Percentiles rank a stretch among this genome's conserved stretches.
phyloP scores from a whole-genome alignment of 331 rosid species.

The Prunus yedoensis region DNA sequence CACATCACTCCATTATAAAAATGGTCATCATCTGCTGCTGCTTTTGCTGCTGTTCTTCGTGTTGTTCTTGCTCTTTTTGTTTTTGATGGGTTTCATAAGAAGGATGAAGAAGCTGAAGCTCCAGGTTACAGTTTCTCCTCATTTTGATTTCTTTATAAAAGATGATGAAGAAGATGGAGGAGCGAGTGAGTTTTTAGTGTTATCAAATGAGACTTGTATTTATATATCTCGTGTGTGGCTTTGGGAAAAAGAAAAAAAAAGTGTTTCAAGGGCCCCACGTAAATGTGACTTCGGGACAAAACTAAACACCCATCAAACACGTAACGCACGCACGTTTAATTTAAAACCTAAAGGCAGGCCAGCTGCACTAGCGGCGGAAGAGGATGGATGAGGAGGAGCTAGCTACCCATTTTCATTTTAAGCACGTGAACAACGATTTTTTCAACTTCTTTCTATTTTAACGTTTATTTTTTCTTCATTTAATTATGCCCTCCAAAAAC shows the following conservation, averaged over 20 bases:
- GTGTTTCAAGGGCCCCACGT: neutral
- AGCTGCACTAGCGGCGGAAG: neutral
- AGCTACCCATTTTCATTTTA: neutral
- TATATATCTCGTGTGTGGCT: no score
- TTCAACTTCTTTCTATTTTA: neutral
- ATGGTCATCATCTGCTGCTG: conserved; percentile 52
- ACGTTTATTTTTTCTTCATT: no score
- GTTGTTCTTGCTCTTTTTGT: neutral
- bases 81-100: conserved; percentile 16
- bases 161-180: neutral
- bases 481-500: no score
- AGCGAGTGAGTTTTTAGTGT: neutral
- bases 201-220: no score
- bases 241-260: no score
- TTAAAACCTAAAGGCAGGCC: no score
- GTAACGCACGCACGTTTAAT: neutral
- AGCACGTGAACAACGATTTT: conserved; percentile 2
- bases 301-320: neutral
- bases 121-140: conserved; percentile 76
- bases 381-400: neutral
- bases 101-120: conserved; percentile 56
- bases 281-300: neutral
- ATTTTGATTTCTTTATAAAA: conserved; percentile 15
- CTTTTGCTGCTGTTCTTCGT: neutral
- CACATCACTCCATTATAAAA: conserved; percentile 70